Evolutionary conservation across 192 early-diverging fungal genomes (phyloP), one percentile per base, ranked within the genome.

Genomic region (Cladochytrium replicatum): DNA sequence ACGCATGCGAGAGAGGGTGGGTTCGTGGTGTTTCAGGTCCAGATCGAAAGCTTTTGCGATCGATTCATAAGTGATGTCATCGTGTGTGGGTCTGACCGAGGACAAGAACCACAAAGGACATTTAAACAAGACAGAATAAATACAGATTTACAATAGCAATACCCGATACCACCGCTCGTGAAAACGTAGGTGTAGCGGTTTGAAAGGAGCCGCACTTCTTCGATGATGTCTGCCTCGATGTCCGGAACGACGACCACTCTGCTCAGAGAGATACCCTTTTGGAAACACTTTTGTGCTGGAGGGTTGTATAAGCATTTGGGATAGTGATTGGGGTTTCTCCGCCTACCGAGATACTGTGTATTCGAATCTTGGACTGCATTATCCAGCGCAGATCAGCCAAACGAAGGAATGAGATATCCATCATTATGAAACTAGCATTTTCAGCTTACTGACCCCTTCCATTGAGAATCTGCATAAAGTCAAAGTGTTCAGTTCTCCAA

Each of bases 81-180:
- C 80, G 52, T 81, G 74, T 0, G 82, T 83, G 77, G 72, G 1
- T 68, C 68, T 70, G 26, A 17, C 32, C 19, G 27, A 11, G 15
- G 5, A 19, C 6, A 30, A 2, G 25, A 55, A 30, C 6, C 29
- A 13, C 17, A 17, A 29, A 32, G 43, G 1, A 11, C 1, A 52
- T 41, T 3, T 37, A 22, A 3, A 6, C 24, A 45, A 11, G 38
- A 31, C 2, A 17, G 29, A n/a, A n/a, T 21, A 46, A 4, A 30
- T 22, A 31, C 26, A 31, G 43, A 17, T 42, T 37, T 32, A 26
- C 29, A 37, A 50, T 26, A 32, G 3, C 30, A 43, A 6, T 50
- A 63, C 29, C 83, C 82, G 32, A 86, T 85, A 6, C 85, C 85
- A 23, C 85, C 85, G 49, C 68, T 78, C 19, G 85, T 88, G 44